A percentile compares a stretch with the other conserved stretches of the same genome.
phyloP scores from a whole-genome alignment of 148 eudicot genomes.

The Gaultheria prostrata region DNA sequence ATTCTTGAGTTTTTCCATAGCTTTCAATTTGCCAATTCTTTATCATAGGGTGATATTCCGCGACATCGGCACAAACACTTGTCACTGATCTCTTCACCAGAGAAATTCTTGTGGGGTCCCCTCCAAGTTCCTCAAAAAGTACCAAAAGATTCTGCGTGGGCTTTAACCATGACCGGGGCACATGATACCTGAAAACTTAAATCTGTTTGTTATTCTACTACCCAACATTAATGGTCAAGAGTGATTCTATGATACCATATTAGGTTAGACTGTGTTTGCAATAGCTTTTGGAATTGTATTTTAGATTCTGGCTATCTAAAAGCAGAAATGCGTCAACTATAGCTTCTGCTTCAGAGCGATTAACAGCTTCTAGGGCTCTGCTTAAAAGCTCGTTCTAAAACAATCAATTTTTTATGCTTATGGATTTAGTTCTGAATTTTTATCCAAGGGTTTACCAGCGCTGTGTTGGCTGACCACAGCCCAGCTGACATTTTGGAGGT shows the following conservation, averaged over 20 bases:
- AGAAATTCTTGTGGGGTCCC: constrained; percentile 66
- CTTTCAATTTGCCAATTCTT: constrained; percentile 65
- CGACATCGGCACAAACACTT: constrained; percentile 61
- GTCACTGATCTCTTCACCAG: constrained; percentile 63
- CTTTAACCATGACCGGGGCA: constrained; percentile 92
- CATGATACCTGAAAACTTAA: constrained; percentile 56
- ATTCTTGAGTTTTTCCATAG: constrained; percentile 42
- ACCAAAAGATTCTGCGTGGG: constrained; percentile 72
- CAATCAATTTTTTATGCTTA: not conserved
- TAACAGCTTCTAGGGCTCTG: not conserved
- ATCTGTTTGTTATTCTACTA: constrained; percentile 7
- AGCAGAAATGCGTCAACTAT: not conserved
- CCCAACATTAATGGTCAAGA: not conserved
- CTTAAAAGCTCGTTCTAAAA: not conserved
- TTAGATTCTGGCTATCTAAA: not conserved
- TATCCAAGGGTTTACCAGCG: constrained; percentile 55
- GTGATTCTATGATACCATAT: not conserved
- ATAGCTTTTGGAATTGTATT: not conserved
- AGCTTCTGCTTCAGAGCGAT: not conserved
- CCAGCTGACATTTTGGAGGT: constrained; percentile 79
- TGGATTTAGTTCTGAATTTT: not conserved
- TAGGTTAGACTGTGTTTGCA: not conserved
- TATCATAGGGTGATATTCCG: constrained; percentile 70
- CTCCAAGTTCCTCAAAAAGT: constrained; percentile 89
- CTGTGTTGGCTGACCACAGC: constrained; percentile 89